Evolutionary conservation across 192 early-diverging fungal genomes (phyloP).

Genomic region (Thamnidium elegans): DNA sequence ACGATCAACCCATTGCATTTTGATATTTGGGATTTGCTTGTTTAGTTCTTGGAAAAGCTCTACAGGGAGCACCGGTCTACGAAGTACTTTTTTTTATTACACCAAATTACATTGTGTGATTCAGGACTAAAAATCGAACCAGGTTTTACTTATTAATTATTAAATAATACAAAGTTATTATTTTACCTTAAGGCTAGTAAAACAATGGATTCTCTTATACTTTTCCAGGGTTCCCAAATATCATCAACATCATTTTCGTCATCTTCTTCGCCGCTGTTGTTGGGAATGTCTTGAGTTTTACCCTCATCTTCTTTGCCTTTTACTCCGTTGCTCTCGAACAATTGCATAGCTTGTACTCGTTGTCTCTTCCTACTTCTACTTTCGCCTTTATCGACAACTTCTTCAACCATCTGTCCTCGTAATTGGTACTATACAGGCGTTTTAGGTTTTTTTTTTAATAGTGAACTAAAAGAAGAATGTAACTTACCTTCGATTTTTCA

Average conservation of each 20-base stretch:
- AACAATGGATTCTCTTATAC: slow-evolving; percentile 13
- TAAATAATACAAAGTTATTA: slow-evolving; percentile 12
- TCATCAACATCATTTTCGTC: neutral
- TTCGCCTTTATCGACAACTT: slow-evolving; percentile 6
- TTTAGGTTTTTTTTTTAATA: too few relatives aligned
- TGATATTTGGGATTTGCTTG: slow-evolving; percentile 15
- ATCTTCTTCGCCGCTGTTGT: neutral
- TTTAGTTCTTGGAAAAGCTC: slow-evolving; percentile 10
- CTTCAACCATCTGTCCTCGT: too few relatives aligned
- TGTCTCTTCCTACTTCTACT: slow-evolving; percentile 9
- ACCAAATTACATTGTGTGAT: slow-evolving; percentile 18
- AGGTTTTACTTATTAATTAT: too few relatives aligned
- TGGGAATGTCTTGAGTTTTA: too few relatives aligned
- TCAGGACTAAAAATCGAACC: too few relatives aligned
- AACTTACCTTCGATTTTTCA: too few relatives aligned
- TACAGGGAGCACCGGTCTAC: slow-evolving; percentile 9
- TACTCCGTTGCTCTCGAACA: too few relatives aligned
- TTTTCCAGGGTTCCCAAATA: slow-evolving; percentile 15
- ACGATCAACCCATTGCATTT: slow-evolving; percentile 7
- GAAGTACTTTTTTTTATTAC: slow-evolving; percentile 17
- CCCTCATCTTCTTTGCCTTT: neutral
- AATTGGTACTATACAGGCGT: too few relatives aligned
- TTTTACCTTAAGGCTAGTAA: slow-evolving; percentile 8
- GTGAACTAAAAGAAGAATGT: too few relatives aligned
- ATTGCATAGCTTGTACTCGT: neutral